A percentile compares a stretch with the other conserved stretches of the same genome.
phyloP scores from a whole-genome alignment of 495 filamentous ascomycete species.

The Astrothelium macrocarpum region DNA sequence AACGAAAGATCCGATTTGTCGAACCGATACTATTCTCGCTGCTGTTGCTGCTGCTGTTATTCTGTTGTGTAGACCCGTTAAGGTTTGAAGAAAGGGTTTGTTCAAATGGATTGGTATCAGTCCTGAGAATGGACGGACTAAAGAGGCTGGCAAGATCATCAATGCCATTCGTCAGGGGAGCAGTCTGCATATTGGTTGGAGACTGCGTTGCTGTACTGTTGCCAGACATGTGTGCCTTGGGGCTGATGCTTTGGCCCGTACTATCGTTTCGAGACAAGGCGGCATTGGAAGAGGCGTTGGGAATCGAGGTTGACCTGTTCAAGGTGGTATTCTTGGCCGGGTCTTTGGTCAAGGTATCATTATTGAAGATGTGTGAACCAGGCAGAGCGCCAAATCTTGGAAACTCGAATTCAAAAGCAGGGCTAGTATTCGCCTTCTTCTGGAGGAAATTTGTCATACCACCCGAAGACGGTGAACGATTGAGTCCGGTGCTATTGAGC shows the following conservation, averaged over 20 bases:
- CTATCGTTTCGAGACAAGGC: conserved; percentile 20
- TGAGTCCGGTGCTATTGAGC: conserved; percentile 38
- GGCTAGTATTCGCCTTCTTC: conserved; percentile 24
- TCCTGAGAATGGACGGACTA: conserved; percentile 38
- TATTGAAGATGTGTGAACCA: conserved; percentile 45
- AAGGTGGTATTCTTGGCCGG: background rate
- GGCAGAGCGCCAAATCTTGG: conserved; percentile 81
- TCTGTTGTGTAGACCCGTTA: conserved; percentile 25
- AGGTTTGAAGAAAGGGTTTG: conserved; percentile 19
- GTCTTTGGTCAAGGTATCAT: conserved; percentile 4
- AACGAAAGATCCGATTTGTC: conserved; percentile 27
- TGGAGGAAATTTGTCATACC: background rate
- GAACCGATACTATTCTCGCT: background rate
- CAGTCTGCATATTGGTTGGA: conserved; percentile 16
- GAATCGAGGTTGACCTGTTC: background rate
- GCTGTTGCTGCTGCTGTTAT: conserved; percentile 33
- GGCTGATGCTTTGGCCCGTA: conserved; percentile 25
- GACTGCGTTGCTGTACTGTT: background rate
- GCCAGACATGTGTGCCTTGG: conserved; percentile 15
- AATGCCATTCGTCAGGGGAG: conserved; percentile 9
- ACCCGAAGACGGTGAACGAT: conserved; percentile 37
- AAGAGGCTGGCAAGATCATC: conserved; percentile 36
- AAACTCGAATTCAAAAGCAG: conserved; percentile 89
- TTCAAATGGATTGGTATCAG: conserved; percentile 30
- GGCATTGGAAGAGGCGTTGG: background rate